Evolutionary conservation across 306 rosid genomes (phyloP), one percentile per base, ranked within the genome.

Genomic region (Sicyos edulis): DNA sequence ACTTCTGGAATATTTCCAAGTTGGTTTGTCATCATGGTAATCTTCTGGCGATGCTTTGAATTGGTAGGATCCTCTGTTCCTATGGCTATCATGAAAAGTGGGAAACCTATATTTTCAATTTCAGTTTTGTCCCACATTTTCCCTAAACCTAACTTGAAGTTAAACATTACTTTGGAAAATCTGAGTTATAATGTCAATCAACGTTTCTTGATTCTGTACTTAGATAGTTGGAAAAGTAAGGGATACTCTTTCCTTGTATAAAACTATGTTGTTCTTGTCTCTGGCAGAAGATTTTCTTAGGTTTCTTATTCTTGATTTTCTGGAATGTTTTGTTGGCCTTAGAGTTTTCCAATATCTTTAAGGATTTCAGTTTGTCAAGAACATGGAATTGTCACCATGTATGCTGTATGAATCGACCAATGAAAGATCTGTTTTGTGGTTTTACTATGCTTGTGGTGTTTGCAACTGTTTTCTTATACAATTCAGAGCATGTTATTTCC

Each of bases 21-120:
- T 8, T 51, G 45, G 5, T 64, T 11, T 65, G 20, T 40, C 20
- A 44, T 32, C 15, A 26, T 52, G 16, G 14, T 54, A 22, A n/a
- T 7, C 77, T 26, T 24, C 64, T 63, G 67, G 61, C 16, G 1
- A 26, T 42, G 47, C 63, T 47, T 65, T 19, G 50, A 42, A 65
- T 65, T 65, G 19, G 44, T 37, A 37, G 49, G 53, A 65, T 52
- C 29, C 10, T 65, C 19, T 65, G 71, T 44, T 20, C 32, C 32
- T 42, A 40, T 65, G 29, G 53, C 6, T 65, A 42, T 32, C 37
- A 10, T 17, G 53, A 42, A 65, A 65, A 40, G 29, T 2, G 13
- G 29, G n/a, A 65, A 64, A 1, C 53, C 17, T 11, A 42, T 17
- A 5, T 19, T 65, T 65, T 16, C 32, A 5, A 19, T 65, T 65